A percentile compares a stretch with the other conserved stretches of the same genome.
phyloP scores from a whole-genome alignment of 176 grass and related monocot species.

The Alopecurus myosuroides region DNA sequence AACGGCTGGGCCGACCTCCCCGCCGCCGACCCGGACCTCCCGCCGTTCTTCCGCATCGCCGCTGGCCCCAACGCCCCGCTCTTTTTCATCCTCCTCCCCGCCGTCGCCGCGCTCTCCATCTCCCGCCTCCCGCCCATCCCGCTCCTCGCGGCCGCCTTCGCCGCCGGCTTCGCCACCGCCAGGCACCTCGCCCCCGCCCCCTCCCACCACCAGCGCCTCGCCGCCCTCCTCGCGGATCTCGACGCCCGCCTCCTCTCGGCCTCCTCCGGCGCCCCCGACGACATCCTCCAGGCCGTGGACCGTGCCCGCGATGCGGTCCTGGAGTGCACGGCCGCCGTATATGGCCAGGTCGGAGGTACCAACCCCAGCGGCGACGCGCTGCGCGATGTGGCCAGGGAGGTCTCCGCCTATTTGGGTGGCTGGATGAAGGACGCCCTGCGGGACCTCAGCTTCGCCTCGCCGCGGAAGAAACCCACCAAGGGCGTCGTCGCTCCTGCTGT shows the following conservation, averaged over 20 bases:
- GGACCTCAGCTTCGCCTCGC: constrained; percentile 40
- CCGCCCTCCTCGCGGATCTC: constrained; percentile 44
- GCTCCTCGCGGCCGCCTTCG: constrained; percentile 57
- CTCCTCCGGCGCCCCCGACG: not conserved
- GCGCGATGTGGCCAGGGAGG: constrained; percentile 25
- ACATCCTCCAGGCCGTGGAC: constrained; percentile 37
- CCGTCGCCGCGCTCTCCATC: constrained; percentile 25
- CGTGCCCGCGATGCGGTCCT: constrained; percentile 37
- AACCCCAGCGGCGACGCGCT: not conserved
- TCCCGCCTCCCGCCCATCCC: constrained; percentile 48
- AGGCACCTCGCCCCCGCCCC: constrained; percentile 4
- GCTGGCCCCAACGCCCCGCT: not conserved
- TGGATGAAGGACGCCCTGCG: constrained; percentile 46
- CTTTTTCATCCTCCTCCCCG: constrained; percentile 27
- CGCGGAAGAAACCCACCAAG: constrained; percentile 33
- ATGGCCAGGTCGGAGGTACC: not conserved
- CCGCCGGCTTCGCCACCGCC: constrained; percentile 1
- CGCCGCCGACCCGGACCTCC: constrained; percentile 11
- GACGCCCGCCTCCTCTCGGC: constrained; percentile 38
- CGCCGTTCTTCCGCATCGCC: not conserved
- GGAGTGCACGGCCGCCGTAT: constrained; percentile 14
- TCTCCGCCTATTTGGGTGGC: constrained; percentile 32
- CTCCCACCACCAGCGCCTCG: constrained; percentile 4
- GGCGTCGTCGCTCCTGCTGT: not conserved
- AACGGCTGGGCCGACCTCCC: constrained; percentile 78